Evolutionary conservation across 148 eudicot genomes (phyloP).

Genomic region (Cornus kousa): DNA sequence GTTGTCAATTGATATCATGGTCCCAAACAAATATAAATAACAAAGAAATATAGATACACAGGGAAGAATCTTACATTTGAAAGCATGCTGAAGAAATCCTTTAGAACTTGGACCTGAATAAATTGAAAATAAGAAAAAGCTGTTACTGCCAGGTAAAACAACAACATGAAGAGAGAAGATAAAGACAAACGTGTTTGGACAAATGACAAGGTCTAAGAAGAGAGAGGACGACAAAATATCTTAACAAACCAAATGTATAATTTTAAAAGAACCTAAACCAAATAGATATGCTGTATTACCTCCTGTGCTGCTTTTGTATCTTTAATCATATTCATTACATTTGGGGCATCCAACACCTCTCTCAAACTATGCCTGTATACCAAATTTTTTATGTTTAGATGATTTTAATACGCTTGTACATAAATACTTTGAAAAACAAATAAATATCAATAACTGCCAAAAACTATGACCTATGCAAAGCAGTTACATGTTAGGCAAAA

Average conservation of each 20-base stretch:
- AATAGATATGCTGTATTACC: constrained; percentile 34
- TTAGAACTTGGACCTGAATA: constrained; percentile 80
- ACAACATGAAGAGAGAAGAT: background rate
- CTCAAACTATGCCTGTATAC: constrained; percentile 82
- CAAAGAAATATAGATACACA: constrained; percentile 30
- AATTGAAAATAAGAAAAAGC: constrained; percentile 10
- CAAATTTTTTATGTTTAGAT: background rate
- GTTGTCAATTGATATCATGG: background rate
- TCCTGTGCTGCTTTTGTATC: constrained; percentile 98
- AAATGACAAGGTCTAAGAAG: background rate
- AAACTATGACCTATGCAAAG: background rate
- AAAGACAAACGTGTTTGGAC: background rate
- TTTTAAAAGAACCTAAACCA: background rate
- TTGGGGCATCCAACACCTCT: constrained; percentile 97
- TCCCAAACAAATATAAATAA: constrained; percentile 11
- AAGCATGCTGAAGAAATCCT: constrained; percentile 94
- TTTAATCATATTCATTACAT: constrained; percentile 89
- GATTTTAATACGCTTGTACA: background rate
- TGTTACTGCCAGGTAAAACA: background rate
- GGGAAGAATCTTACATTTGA: constrained; percentile 77
- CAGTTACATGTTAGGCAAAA: background rate
- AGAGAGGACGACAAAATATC: no score
- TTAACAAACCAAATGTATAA: background rate
- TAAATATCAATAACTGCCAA: background rate
- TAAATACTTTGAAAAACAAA: background rate